Base-by-base conservation (phyloP, 345 rosid species). In the Arabidopsis suecica region DNA sequence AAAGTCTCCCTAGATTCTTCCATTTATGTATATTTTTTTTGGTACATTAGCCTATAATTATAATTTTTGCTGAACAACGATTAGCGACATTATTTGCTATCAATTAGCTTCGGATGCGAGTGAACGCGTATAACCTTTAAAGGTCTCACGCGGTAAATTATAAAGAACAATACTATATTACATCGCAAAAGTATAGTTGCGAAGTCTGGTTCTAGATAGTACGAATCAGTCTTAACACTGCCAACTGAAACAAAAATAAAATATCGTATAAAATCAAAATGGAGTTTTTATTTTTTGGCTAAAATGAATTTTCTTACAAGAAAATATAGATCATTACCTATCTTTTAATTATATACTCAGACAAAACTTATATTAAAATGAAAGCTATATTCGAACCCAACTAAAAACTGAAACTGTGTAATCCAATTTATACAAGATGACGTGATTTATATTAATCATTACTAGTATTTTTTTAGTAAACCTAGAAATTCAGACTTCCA, bases 1-100 rank as follows among this genome's bases (percentile, higher is more conserved):
- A 13, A 45, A 56, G 72, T 65, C 65, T 65, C 38, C 32, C 12
- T 47, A 59, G 65, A 56, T 65, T 74, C 65, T 73, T 73, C 64
- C 11, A 44, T 5, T 14, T 32, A 41, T 2, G 10, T 11, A 0
- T 1, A 7, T 16, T 3, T 1, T 0, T 12, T 23, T n/a, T 23
- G 18, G n/a, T 41, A 44, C 47, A 71, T 25, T 50, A 72, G 56
- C 42, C 32, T 12, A 33, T 3, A 40, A 22, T 41, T 73, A 6
- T 42, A 50, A 51, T 28, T 18, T 41, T 64, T 47, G 34, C 20
- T 42, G 34, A 73, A 44, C 38, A 44, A 42, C 32, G 11, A 40
- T 37, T 73, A 54, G 44, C 38, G 55, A 72, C 54, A 41, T 45
- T 53, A 3, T 9, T 53, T 63, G 18, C 32, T 51, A 73, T 73